Base-by-base conservation (phyloP, 495 filamentous ascomycete species). In the Daldinia concentrica region DNA sequence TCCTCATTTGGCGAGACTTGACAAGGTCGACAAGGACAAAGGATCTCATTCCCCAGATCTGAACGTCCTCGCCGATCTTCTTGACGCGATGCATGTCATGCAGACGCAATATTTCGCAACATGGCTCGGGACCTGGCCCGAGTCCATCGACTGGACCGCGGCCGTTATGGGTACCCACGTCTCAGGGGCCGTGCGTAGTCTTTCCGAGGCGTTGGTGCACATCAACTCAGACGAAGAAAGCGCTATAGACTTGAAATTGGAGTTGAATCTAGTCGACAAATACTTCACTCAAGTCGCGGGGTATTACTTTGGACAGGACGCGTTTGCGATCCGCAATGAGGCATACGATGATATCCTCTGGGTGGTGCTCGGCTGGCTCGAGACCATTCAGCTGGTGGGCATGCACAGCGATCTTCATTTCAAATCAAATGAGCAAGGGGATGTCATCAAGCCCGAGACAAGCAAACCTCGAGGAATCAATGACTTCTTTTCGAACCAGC, bases 301-400 rank as follows among this genome's bases (percentile, higher is more conserved):
- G 7, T 95, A 90, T 76, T 97, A 95, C 77, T 97, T 95, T 76
- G 95, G 91, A 27, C 93, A 98, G 76, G 89, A 97, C 77, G 86
- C 87, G 12, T 90, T 94, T 68, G 81, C 86, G 19, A 82, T 98
- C 30, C 86, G 93, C 19, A 87, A 86, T 37, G 87, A 98, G 63
- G 95, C 95, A 1, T 97, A 90, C 76, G 95, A 99, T 77, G 95
- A 99, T 77, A 98, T 98, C 85, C 86, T 97, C 22, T 99, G 95
- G 95, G 93, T 98, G 11, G 95, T 97, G 1, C 83, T 98, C 50
- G 92, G 90, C 60, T 98, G 95, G 95, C 84, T 98, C 65, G 92
- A 96, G 76, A 87, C 86, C 54, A 88, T 93, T 73, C 89, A 93
- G 71, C 92, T 95, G 75, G 87, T 94, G 51, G 77, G 89, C 36